These are phyloP conservation scores for Senna tora DNA, from an alignment of 306 rosid genomes.

Conservation along the genomic window DNA sequence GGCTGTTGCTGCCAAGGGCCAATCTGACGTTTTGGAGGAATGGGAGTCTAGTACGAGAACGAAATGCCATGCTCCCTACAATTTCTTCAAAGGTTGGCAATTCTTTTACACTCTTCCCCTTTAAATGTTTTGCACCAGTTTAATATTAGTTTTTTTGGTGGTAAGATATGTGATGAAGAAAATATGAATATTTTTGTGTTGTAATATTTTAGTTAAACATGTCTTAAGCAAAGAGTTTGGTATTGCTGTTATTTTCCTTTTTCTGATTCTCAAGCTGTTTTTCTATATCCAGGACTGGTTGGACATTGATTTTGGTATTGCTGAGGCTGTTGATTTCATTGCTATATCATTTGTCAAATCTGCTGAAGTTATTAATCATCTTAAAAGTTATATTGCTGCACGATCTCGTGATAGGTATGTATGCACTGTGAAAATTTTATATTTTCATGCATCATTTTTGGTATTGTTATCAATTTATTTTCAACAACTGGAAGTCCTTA, in stretches of 20 bases:
- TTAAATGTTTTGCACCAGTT: slow-evolving; percentile 21
- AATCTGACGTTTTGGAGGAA: slow-evolving; percentile 98
- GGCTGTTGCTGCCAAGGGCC: slow-evolving; percentile 93
- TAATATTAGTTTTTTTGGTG: not conserved
- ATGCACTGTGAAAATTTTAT: slow-evolving; percentile 23
- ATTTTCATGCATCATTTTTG: not conserved
- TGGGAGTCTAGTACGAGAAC: slow-evolving; percentile 88
- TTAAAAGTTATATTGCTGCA: slow-evolving; percentile 96
- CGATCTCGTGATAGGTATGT: slow-evolving; percentile 78
- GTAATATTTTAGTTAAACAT: not conserved
- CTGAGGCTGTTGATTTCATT: slow-evolving; percentile 93
- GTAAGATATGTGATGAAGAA: not conserved
- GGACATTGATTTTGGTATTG: slow-evolving; percentile 98
- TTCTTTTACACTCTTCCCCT: slow-evolving; percentile 12
- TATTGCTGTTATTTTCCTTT: slow-evolving; percentile 22
- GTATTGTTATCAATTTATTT: slow-evolving; percentile 2
- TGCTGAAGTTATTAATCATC: slow-evolving; percentile 97
- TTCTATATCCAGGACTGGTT: slow-evolving; percentile 81
- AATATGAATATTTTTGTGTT: slow-evolving; percentile 14
- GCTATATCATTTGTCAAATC: slow-evolving; percentile 98
- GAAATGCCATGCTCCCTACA: slow-evolving; percentile 98
- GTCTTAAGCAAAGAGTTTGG: slow-evolving; percentile 13
- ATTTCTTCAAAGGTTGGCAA: slow-evolving; percentile 84
- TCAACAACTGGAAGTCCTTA: not conserved
- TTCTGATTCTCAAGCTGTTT: slow-evolving; percentile 40